A percentile compares a stretch with the other conserved stretches of the same genome.
These are phyloP conservation scores for Fusarium secorum DNA, from an alignment of 2,329 filamentous ascomycete species.

Conservation along the genomic window DNA sequence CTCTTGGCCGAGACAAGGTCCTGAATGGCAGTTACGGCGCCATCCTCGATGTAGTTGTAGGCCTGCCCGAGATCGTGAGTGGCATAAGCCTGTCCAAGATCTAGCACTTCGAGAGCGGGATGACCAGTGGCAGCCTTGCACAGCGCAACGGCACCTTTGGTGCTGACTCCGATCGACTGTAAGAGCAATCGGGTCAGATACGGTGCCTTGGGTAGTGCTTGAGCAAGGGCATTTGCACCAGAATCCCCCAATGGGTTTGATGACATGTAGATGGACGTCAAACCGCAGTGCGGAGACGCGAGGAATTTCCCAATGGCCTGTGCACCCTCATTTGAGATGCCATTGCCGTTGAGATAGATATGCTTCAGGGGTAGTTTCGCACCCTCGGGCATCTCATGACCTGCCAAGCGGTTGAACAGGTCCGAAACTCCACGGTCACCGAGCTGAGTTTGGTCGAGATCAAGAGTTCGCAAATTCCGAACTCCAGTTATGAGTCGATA, in stretches of 20 bases:
- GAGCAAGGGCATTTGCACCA: slow-evolving; percentile 44
- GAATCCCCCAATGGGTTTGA: slow-evolving; percentile 49
- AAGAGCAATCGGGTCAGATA: slow-evolving; percentile 50
- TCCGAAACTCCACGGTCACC: slow-evolving; percentile 55
- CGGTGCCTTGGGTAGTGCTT: slow-evolving; percentile 44
- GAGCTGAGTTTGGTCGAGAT: slow-evolving; percentile 62
- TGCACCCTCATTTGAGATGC: slow-evolving; percentile 44
- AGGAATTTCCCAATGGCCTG: slow-evolving; percentile 47
- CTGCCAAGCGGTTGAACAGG: slow-evolving; percentile 52
- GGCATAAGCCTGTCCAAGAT: slow-evolving; percentile 57
- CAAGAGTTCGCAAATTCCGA: slow-evolving; percentile 56
- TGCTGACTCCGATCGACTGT: slow-evolving; percentile 54
- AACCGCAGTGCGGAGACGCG: slow-evolving; percentile 43
- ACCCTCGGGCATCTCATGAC: slow-evolving; percentile 41
- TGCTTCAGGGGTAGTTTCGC: slow-evolving; percentile 45
- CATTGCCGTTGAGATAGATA: slow-evolving; percentile 50
- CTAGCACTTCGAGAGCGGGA: slow-evolving; percentile 49
- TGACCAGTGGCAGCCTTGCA: slow-evolving; percentile 49
- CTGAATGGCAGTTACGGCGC: slow-evolving; percentile 44
- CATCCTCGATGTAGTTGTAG: slow-evolving; percentile 58
- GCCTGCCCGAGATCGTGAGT: slow-evolving; percentile 55
- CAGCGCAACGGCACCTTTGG: slow-evolving; percentile 49
- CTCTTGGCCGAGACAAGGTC: slow-evolving; percentile 45
- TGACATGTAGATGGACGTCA: slow-evolving; percentile 50
- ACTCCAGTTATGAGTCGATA: slow-evolving; percentile 54